phyloP scores from a whole-genome alignment of 768 basidiomycete genomes.

The Xerocomellus amylosporus region DNA sequence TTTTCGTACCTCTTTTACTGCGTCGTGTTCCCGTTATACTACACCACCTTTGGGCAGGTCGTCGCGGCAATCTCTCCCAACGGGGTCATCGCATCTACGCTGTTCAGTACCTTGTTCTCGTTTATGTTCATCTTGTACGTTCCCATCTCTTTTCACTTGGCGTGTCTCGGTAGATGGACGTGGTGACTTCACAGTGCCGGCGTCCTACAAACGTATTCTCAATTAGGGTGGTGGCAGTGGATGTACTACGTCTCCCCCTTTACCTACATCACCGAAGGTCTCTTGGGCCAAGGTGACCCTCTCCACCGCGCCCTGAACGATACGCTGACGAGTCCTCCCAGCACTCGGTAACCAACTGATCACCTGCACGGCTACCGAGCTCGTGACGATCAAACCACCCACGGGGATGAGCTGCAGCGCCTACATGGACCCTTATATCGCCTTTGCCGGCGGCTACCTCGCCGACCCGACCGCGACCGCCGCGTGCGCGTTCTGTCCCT shows the following conservation, averaged over 20 bases:
- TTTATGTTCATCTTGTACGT: conserved; percentile 45
- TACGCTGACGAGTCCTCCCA: conserved; percentile 8
- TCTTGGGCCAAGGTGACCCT: conserved; percentile 27
- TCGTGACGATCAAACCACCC: conserved; percentile 52
- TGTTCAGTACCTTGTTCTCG: conserved; percentile 39
- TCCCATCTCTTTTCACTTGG: not conserved
- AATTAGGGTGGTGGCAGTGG: conserved; percentile 34
- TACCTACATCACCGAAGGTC: conserved; percentile 50
- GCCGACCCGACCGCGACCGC: conserved; percentile 49
- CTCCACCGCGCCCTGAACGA: not conserved
- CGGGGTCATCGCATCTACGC: conserved; percentile 38
- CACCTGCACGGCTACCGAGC: conserved; percentile 51
- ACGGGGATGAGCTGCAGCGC: conserved; percentile 48
- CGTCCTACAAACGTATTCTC: conserved; percentile 44
- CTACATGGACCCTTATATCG: conserved; percentile 53
- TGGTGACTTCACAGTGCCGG: conserved; percentile 37
- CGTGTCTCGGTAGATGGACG: not conserved
- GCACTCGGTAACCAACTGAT: conserved; percentile 43
- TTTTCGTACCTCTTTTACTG: conserved; percentile 40
- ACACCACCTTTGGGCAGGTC: conserved; percentile 41
- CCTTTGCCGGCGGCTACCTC: conserved; percentile 53
- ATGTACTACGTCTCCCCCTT: conserved; percentile 47
- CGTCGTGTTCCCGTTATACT: conserved; percentile 43
- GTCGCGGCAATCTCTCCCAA: conserved; percentile 43
- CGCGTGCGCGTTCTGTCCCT: conserved; percentile 57